phyloP scores from a whole-genome alignment of 345 rosid species.

The Geranium rotundifolium region DNA sequence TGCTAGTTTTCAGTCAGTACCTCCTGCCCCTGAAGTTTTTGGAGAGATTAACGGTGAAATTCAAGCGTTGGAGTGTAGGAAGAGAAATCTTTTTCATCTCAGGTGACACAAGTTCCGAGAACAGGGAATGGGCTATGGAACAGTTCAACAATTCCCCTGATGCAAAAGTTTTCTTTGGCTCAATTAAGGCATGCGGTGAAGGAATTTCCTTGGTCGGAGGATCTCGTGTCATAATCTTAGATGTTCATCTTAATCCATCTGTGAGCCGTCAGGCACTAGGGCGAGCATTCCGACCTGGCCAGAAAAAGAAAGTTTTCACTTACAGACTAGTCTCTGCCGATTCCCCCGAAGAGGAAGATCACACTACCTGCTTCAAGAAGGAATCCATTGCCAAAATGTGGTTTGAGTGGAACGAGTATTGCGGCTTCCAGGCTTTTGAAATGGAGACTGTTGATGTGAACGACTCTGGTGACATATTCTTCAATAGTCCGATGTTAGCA shows the following conservation, averaged over 20 bases:
- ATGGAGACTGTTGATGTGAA: slow-evolving; percentile 38
- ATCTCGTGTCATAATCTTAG: slow-evolving; percentile 63
- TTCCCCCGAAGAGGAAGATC: slow-evolving; percentile 70
- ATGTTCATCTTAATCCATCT: slow-evolving; percentile 87
- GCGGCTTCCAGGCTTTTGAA: slow-evolving; percentile 38
- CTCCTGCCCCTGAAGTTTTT: slow-evolving; percentile 57
- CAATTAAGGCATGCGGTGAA: slow-evolving; percentile 89
- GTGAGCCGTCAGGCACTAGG: slow-evolving; percentile 91
- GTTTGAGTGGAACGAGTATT: slow-evolving; percentile 80
- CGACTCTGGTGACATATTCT: slow-evolving; percentile 47
- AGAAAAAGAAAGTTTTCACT: slow-evolving; percentile 57
- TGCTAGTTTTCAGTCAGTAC: slow-evolving; percentile 80
- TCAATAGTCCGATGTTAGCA: slow-evolving; percentile 42
- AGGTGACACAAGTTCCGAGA: slow-evolving; percentile 60
- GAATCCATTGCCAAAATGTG: slow-evolving; percentile 78
- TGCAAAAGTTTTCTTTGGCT: slow-evolving; percentile 78
- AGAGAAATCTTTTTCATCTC: slow-evolving; percentile 61
- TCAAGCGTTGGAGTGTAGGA: slow-evolving; percentile 51
- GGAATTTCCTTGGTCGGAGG: slow-evolving; percentile 93
- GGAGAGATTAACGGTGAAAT: slow-evolving; percentile 38
- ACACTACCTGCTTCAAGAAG: slow-evolving; percentile 51
- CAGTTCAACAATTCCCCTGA: slow-evolving; percentile 58
- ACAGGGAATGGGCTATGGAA: slow-evolving; percentile 75
- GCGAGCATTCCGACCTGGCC: slow-evolving; percentile 86
- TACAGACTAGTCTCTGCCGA: slow-evolving; percentile 68